Conservation (phyloP, 2,329 filamentous ascomycete species). For the Parafenestella ontariensis region DNA sequence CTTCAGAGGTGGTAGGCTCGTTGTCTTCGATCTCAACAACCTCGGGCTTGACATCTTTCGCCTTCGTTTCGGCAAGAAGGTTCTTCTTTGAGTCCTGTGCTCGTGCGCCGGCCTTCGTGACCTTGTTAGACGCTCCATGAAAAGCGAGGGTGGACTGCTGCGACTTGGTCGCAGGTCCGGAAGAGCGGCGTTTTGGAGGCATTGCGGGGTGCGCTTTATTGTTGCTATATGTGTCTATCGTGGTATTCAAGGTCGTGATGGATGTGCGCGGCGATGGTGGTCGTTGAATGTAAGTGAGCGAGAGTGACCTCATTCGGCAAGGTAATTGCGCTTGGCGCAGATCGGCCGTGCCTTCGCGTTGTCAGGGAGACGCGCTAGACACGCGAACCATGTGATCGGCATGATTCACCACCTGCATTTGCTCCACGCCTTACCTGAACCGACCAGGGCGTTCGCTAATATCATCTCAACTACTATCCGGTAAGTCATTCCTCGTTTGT, state of each 20-base stretch:
- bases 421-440: slow-evolving; percentile 5
- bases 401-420: slow-evolving; percentile 5
- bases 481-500: neutral
- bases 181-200: slow-evolving; percentile 54
- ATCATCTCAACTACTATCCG: neutral
- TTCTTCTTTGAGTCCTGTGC: slow-evolving; percentile 49
- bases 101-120: slow-evolving; percentile 63
- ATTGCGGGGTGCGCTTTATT: slow-evolving; percentile 35
- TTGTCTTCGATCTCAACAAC: slow-evolving; percentile 25
- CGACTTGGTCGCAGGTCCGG: slow-evolving; percentile 55
- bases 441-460: neutral
- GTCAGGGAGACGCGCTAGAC: slow-evolving; percentile 32
- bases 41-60: slow-evolving; percentile 37
- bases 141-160: slow-evolving; percentile 70
- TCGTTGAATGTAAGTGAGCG: slow-evolving; percentile 14
- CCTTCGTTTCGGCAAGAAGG: slow-evolving; percentile 41
- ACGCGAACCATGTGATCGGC: slow-evolving; percentile 35
- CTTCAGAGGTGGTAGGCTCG: slow-evolving; percentile 49
- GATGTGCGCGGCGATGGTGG: slow-evolving; percentile 14
- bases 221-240: neutral
- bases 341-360: slow-evolving; percentile 24
- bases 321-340: slow-evolving; percentile 25
- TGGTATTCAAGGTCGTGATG: slow-evolving; percentile 2
- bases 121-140: slow-evolving; percentile 60
- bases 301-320: slow-evolving; percentile 36